Conservation (phyloP, 2,329 filamentous ascomycete species). For the Fusarium coffeatum region DNA sequence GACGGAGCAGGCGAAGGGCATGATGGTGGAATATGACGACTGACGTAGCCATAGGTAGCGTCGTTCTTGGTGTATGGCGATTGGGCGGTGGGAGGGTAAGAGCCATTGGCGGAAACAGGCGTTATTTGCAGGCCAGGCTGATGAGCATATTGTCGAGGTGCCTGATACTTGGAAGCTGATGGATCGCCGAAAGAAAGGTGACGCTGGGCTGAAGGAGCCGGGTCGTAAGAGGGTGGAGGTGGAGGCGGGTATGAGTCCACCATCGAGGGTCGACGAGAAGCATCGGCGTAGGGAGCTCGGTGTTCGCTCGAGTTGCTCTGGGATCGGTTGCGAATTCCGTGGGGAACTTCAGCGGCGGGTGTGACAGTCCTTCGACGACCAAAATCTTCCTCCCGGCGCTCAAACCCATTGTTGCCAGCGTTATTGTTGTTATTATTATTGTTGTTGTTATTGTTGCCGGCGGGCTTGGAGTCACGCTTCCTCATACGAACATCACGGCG, state of each 20-base stretch:
- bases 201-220: conserved; percentile 45
- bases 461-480: conserved; percentile 77
- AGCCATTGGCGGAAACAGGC: conserved; percentile 51
- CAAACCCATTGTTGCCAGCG: conserved; percentile 54
- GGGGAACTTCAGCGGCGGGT: conserved; percentile 50
- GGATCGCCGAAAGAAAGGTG: conserved; percentile 54
- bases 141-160: conserved; percentile 53
- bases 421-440: conserved; percentile 58
- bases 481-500: conserved; percentile 94
- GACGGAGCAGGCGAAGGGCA: conserved; percentile 48
- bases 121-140: conserved; percentile 51
- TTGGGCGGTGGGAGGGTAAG: conserved; percentile 53
- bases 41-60: conserved; percentile 55
- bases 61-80: conserved; percentile 55
- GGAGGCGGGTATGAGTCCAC: conserved; percentile 57
- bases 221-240: conserved; percentile 53
- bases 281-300: conserved; percentile 56
- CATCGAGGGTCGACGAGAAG: conserved; percentile 60
- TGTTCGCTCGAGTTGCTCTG: conserved; percentile 69
- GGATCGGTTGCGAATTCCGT: conserved; percentile 64
- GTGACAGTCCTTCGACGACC: conserved; percentile 52
- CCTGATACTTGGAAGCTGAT: conserved; percentile 50
- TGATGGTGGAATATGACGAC: conserved; percentile 46
- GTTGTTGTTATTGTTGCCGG: conserved; percentile 56
- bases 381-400: conserved; percentile 75